Conservation (phyloP, 768 basidiomycete species). For the Mycena crocata region DNA sequence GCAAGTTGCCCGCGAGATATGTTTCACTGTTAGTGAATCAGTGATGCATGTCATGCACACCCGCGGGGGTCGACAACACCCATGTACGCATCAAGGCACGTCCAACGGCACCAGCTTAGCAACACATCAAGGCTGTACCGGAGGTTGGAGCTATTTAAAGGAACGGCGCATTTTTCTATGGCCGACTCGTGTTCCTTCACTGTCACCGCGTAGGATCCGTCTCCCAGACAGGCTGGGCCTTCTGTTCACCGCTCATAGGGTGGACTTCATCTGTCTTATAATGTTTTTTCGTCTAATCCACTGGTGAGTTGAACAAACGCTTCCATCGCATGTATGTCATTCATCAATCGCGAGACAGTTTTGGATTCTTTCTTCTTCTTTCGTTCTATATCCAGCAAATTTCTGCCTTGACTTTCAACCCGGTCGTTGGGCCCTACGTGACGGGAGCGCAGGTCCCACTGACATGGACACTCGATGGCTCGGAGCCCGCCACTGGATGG, state of each 20-base stretch:
- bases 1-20: no score
- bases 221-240: constrained; percentile 33
- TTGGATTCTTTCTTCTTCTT: constrained; percentile 21
- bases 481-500: constrained; percentile 27
- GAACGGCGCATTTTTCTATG: background rate
- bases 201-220: constrained; percentile 26
- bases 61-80: background rate
- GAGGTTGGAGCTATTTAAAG: constrained; percentile 9
- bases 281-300: constrained; percentile 15
- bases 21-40: background rate
- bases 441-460: constrained; percentile 21
- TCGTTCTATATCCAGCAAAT: constrained; percentile 2
- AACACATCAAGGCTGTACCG: constrained; percentile 7
- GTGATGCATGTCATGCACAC: background rate
- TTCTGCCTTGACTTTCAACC: constrained; percentile 13
- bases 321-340: no score
- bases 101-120: background rate
- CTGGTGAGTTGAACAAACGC: constrained; percentile 5
- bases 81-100: background rate
- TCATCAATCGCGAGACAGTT: no score
- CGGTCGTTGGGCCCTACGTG: constrained; percentile 24
- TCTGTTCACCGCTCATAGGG: constrained; percentile 23
- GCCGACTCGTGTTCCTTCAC: constrained; percentile 23
- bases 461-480: constrained; percentile 28
- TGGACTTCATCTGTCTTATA: constrained; percentile 23